These are phyloP conservation scores for Globisporangium spinosum DNA, from an alignment of 352 stramenopile species.

Conservation along the genomic window DNA sequence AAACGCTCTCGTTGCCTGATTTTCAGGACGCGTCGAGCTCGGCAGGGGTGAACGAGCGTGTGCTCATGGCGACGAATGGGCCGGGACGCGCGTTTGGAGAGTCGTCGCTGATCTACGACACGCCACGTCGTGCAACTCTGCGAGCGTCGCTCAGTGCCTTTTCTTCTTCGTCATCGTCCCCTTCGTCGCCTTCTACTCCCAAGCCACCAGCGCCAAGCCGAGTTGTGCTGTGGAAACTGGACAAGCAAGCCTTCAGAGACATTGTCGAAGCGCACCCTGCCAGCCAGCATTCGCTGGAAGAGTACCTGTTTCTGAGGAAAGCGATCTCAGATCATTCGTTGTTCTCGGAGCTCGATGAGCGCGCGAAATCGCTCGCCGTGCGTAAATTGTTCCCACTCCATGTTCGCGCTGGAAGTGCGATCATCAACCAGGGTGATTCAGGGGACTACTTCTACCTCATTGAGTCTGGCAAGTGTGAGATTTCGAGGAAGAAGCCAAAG, in stretches of 20 bases:
- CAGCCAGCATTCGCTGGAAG: slow-evolving; percentile 77
- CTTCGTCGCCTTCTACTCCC: background rate
- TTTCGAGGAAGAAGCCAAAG: slow-evolving; percentile 65
- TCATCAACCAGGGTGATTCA: slow-evolving; percentile 74
- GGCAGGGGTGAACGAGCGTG: slow-evolving; percentile 57
- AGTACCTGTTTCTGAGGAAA: slow-evolving; percentile 70
- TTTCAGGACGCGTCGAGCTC: slow-evolving; percentile 62
- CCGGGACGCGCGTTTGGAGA: slow-evolving; percentile 76
- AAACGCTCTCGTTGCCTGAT: slow-evolving; percentile 66
- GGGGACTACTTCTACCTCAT: slow-evolving; percentile 88
- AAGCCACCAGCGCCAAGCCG: slow-evolving; percentile 5
- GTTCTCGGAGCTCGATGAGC: slow-evolving; percentile 69
- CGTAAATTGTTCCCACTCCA: slow-evolving; percentile 79
- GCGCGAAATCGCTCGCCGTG: slow-evolving; percentile 74
- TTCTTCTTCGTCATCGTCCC: background rate
- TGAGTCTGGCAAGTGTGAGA: slow-evolving; percentile 70
- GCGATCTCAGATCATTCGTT: slow-evolving; percentile 68
- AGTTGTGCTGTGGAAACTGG: slow-evolving; percentile 76
- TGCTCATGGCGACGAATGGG: slow-evolving; percentile 79
- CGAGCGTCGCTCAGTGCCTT: slow-evolving; percentile 19
- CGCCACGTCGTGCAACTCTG: slow-evolving; percentile 71
- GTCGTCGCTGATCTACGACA: slow-evolving; percentile 84
- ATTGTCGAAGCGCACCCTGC: slow-evolving; percentile 55
- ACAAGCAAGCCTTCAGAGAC: slow-evolving; percentile 57
- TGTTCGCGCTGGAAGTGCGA: slow-evolving; percentile 52